Percentiles rank a stretch among this genome's conserved stretches.
phyloP scores from a whole-genome alignment of 1,139 yeast genomes.

The Geotrichum candidum region DNA sequence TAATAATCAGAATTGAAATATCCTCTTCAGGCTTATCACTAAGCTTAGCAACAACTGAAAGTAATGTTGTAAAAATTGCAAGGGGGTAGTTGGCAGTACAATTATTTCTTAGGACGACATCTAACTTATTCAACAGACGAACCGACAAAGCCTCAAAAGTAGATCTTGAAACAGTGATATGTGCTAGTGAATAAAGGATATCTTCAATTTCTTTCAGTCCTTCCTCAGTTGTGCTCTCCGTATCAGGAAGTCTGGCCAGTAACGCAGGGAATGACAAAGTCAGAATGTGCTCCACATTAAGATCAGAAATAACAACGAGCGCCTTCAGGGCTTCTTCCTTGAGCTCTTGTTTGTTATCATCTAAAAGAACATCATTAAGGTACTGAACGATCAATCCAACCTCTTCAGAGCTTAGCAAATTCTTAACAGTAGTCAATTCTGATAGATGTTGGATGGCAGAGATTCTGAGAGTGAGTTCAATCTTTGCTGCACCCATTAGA shows the following conservation, averaged over 20 bases:
- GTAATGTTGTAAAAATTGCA: constrained; percentile 23
- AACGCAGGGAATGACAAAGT: constrained; percentile 58
- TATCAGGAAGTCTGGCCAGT: constrained; percentile 47
- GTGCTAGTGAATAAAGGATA: constrained; percentile 31
- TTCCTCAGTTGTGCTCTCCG: constrained; percentile 26
- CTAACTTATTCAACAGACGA: constrained; percentile 33
- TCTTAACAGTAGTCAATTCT: constrained; percentile 44
- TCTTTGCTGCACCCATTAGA: constrained; percentile 56
- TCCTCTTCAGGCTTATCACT: constrained; percentile 19
- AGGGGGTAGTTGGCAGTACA: constrained; percentile 21
- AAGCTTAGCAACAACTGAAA: constrained; percentile 22
- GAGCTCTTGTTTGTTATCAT: constrained; percentile 34
- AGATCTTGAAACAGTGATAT: constrained; percentile 30
- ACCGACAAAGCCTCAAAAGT: constrained; percentile 35
- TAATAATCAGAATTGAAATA: constrained; percentile 10
- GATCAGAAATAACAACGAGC: constrained; percentile 44
- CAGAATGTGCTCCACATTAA: constrained; percentile 44
- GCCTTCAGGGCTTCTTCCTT: constrained; percentile 45
- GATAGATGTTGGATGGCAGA: constrained; percentile 61
- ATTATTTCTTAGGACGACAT: constrained; percentile 17
- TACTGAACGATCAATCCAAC: constrained; percentile 58
- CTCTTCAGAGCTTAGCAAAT: constrained; percentile 50
- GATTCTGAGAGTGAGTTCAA: constrained; percentile 64
- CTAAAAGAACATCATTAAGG: constrained; percentile 56
- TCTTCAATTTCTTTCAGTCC: constrained; percentile 12